These are phyloP conservation scores for Citrullus mucosospermus DNA, from an alignment of 306 rosid species.

Conservation along the genomic window DNA sequence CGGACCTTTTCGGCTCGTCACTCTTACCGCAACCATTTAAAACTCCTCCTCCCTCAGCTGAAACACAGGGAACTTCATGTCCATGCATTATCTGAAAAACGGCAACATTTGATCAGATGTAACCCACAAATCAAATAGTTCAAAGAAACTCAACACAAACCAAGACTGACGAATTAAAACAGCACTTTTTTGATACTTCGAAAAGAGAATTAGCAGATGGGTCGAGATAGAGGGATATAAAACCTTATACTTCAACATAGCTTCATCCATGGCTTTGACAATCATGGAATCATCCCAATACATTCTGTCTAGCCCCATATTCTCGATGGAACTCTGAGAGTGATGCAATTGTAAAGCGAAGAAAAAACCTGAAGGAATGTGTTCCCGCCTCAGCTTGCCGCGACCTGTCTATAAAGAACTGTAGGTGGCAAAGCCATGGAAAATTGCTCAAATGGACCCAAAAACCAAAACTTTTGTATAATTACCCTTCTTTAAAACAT, in stretches of 20 bases:
- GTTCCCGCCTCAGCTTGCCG: not conserved
- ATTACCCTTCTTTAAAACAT: too few relatives aligned
- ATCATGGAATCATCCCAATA: constrained; percentile 88
- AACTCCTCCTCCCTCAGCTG: constrained; percentile 13
- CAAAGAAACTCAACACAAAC: not conserved
- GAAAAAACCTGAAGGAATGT: not conserved
- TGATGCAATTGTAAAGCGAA: not conserved
- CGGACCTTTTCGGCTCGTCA: constrained; percentile 28
- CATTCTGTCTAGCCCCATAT: constrained; percentile 49
- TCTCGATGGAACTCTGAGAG: not conserved
- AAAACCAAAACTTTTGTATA: too few relatives aligned
- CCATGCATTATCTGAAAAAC: constrained; percentile 47
- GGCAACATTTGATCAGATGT: not conserved
- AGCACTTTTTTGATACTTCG: not conserved
- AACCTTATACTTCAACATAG: constrained; percentile 68
- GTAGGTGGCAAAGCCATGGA: not conserved
- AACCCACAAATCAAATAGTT: not conserved
- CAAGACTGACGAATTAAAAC: not conserved
- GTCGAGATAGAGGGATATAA: not conserved
- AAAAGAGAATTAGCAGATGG: not conserved
- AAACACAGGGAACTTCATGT: constrained; percentile 7
- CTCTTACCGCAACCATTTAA: constrained; percentile 1
- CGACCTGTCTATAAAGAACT: not conserved
- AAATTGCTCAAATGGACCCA: too few relatives aligned
- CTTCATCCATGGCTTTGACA: constrained; percentile 56